phyloP scores from a whole-genome alignment of 1,139 yeast species.

The Entelexis paramagnoliae region DNA sequence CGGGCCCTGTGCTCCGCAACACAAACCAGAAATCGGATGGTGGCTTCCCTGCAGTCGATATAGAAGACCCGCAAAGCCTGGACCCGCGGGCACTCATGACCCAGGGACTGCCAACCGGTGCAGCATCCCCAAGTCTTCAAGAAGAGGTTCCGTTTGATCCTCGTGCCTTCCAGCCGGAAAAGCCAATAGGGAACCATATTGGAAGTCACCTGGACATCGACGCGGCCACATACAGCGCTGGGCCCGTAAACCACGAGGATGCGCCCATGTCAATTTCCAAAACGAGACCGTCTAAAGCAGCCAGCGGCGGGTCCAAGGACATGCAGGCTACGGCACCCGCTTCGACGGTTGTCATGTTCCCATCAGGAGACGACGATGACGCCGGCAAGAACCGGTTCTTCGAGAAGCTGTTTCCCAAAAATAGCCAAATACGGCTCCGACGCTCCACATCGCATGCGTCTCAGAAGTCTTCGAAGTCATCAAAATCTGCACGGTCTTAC shows the following conservation, averaged over 20 bases:
- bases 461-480: slow-evolving; percentile 9
- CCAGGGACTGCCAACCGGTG: neutral
- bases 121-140: slow-evolving; percentile 21
- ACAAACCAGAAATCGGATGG: neutral
- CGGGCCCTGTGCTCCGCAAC: slow-evolving; percentile 10
- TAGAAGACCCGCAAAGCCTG: neutral
- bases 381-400: slow-evolving; percentile 14
- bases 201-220: slow-evolving; percentile 20
- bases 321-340: neutral
- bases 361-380: neutral
- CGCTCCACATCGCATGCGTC: slow-evolving; percentile 16
- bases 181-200: slow-evolving; percentile 15
- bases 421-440: slow-evolving; percentile 12
- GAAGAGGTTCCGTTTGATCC: slow-evolving; percentile 25
- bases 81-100: neutral
- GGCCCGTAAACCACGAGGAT: neutral
- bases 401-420: slow-evolving; percentile 20
- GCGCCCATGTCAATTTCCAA: neutral
- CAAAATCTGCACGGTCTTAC: slow-evolving; percentile 2
- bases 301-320: neutral
- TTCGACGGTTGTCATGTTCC: slow-evolving; percentile 2
- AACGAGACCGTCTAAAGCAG: neutral
- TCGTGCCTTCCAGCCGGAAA: slow-evolving; percentile 16
- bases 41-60: neutral
- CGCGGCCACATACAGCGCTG: slow-evolving; percentile 6